phyloP scores from a whole-genome alignment of 1,284 basidiomycete genomes.

The Melampsora larici-populina region DNA sequence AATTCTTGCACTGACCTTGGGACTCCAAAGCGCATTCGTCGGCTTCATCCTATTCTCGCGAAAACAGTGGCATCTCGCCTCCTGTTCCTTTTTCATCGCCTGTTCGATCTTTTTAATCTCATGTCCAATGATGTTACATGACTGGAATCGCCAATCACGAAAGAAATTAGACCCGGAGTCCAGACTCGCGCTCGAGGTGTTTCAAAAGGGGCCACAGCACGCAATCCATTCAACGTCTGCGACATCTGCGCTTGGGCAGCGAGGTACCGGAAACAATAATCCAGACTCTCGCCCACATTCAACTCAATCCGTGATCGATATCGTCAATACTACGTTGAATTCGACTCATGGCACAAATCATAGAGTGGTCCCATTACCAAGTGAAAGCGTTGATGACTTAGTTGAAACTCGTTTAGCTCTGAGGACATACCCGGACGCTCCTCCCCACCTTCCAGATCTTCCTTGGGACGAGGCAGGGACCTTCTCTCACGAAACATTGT shows the following conservation, averaged over 20 bases:
- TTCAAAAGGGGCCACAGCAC: constrained; percentile 17
- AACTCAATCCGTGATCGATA: background rate
- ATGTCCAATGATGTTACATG: constrained; percentile 6
- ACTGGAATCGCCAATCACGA: background rate
- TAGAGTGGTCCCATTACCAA: constrained; percentile 16
- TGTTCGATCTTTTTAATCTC: constrained; percentile 2
- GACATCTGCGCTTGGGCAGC: background rate
- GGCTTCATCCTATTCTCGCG: constrained; percentile 19
- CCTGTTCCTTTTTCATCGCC: background rate
- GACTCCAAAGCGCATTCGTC: constrained; percentile 3
- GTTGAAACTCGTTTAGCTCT: constrained; percentile 27
- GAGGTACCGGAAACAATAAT: background rate
- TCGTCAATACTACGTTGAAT: constrained; percentile 2
- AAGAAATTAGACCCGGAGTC: background rate
- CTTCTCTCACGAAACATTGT: constrained; percentile 2
- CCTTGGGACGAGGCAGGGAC: background rate
- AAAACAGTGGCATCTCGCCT: constrained; percentile 5
- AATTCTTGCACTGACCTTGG: constrained; percentile 3
- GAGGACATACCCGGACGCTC: constrained; percentile 13
- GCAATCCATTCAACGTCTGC: background rate
- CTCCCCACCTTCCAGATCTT: constrained; percentile 26
- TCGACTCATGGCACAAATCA: background rate
- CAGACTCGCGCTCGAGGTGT: constrained; percentile 8
- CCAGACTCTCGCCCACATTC: background rate
- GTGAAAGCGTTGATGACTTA: constrained; percentile 27